Conservation (phyloP, 2,329 filamentous ascomycete species). For the Trichoderma sp. region DNA sequence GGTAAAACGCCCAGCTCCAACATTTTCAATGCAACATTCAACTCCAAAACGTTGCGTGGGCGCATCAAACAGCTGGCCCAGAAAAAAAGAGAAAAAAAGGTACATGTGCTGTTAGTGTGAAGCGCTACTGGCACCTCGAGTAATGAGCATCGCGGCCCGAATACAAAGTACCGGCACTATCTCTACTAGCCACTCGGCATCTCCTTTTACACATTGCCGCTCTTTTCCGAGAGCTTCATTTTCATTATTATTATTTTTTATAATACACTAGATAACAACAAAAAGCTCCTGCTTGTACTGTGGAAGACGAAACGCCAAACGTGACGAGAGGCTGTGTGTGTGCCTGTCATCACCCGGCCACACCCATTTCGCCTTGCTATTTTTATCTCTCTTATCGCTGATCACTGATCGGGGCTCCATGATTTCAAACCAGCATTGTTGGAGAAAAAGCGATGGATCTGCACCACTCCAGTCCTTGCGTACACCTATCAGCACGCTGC, state of each 20-base stretch:
- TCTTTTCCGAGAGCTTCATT: not conserved
- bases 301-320: slow-evolving; percentile 4
- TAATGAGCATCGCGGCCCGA: not conserved
- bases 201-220: not conserved
- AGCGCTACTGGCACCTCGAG: not conserved
- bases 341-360: not conserved
- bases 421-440: not conserved
- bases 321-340: slow-evolving; percentile 16
- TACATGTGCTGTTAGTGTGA: not conserved
- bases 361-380: not conserved
- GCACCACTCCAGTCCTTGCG: not conserved
- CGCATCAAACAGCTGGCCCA: not conserved
- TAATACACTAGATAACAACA: too few relatives aligned
- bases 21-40: not conserved
- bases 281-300: too few relatives aligned
- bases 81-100: not conserved
- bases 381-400: not conserved
- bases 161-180: not conserved
- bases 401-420: not conserved
- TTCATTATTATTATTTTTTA: too few relatives aligned
- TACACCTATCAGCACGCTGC: not conserved
- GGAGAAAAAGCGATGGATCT: not conserved
- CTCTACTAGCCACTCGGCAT: not conserved
- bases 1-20: not conserved
- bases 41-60: not conserved